Evolutionary conservation across 352 stramenopile species (phyloP).

Genomic region (Elongisporangium senticosum): DNA sequence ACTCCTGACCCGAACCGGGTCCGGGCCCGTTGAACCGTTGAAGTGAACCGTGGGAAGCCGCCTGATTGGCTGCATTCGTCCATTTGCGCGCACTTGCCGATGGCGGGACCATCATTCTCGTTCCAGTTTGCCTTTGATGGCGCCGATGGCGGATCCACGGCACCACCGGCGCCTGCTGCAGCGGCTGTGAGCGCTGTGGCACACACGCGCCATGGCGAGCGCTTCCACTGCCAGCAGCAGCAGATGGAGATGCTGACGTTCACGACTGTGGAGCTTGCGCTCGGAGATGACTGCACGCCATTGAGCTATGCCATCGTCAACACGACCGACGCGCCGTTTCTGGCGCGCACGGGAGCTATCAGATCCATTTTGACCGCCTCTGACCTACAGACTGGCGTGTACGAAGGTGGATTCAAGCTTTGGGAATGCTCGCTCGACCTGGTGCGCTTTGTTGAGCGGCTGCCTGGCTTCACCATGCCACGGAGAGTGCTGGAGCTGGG

Average conservation of each 20-base stretch:
- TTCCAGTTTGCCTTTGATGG: constrained; percentile 63
- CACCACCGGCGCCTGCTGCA: neutral
- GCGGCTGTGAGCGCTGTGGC: neutral
- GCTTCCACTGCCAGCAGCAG: constrained; percentile 29
- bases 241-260: constrained; percentile 12
- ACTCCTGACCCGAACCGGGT: neutral
- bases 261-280: constrained; percentile 23
- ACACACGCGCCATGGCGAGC: constrained; percentile 43
- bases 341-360: constrained; percentile 52
- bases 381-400: constrained; percentile 72
- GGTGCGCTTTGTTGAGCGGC: constrained; percentile 38
- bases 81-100: constrained; percentile 3
- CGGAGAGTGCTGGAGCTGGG: constrained; percentile 62
- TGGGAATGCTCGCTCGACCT: constrained; percentile 82
- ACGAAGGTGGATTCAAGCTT: constrained; percentile 85
- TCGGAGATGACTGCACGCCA: constrained; percentile 2
- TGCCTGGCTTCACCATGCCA: constrained; percentile 16
- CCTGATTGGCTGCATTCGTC: neutral
- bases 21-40: neutral
- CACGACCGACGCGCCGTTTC: constrained; percentile 42
- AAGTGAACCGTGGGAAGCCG: neutral
- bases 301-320: constrained; percentile 62
- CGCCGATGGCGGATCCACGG: constrained; percentile 1
- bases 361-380: constrained; percentile 62
- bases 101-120: constrained; percentile 32